Conservation (phyloP, 2,329 filamentous ascomycete genomes). For the Hypoxylon sp. region DNA sequence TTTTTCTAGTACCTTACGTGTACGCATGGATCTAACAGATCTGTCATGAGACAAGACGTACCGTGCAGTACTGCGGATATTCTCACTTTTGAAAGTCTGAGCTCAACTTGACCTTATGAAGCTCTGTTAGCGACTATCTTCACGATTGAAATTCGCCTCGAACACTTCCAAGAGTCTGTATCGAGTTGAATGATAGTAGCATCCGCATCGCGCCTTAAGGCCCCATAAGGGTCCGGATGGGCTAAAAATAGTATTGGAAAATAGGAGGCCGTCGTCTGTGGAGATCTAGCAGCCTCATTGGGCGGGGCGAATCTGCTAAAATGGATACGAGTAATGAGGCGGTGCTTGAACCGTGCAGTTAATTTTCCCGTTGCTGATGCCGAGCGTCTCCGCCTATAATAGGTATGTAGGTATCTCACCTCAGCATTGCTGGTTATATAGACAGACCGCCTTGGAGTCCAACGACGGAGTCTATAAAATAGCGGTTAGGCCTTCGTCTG, state of each 20-base stretch:
- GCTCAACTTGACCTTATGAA: not conserved
- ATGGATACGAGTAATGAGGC: slow-evolving; percentile 30
- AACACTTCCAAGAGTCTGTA: not conserved
- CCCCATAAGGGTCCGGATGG: slow-evolving; percentile 19
- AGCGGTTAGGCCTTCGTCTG: not conserved
- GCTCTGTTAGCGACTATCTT: not conserved
- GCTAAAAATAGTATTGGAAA: slow-evolving; percentile 38
- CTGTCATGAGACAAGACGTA: not conserved
- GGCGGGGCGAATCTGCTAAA: slow-evolving; percentile 8
- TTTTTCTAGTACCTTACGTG: slow-evolving; percentile 32
- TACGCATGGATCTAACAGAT: slow-evolving; percentile 23
- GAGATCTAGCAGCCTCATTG: slow-evolving; percentile 37
- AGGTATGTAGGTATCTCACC: no score
- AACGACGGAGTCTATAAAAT: slow-evolving; percentile 4
- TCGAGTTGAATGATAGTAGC: slow-evolving; percentile 1
- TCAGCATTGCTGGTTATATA: slow-evolving; percentile 7
- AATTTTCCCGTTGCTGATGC: slow-evolving; percentile 18
- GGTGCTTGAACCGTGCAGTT: slow-evolving; percentile 23
- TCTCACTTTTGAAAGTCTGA: not conserved
- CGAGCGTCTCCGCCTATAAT: slow-evolving; percentile 16
- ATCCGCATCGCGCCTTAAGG: slow-evolving; percentile 14
- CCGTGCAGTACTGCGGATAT: not conserved
- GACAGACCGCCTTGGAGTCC: not conserved
- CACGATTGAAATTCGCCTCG: not conserved
- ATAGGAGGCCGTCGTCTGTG: slow-evolving; percentile 32